Percentiles rank a stretch among this genome's conserved stretches.
Evolutionary conservation across 176 grass and related monocot genomes (phyloP).

Genomic region (Phoenix roebelenii): DNA sequence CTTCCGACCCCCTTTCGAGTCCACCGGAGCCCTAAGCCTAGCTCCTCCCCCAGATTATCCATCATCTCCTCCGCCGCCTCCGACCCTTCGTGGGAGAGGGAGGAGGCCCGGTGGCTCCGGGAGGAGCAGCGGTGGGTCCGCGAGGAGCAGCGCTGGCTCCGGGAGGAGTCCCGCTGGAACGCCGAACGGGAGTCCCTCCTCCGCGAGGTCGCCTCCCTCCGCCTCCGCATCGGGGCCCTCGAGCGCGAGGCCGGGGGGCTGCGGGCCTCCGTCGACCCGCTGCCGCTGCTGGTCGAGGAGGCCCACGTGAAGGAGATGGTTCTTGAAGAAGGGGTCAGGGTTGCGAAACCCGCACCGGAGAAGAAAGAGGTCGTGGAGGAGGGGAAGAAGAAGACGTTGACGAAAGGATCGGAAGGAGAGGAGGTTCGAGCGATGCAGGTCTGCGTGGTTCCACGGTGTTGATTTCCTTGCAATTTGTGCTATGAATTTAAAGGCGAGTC

Average conservation of each 20-base stretch:
- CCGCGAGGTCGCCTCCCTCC: constrained; percentile 50
- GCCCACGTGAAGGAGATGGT: constrained; percentile 53
- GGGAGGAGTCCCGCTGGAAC: constrained; percentile 63
- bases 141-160: constrained; percentile 72
- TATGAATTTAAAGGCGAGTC: too few species aligned
- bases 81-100: constrained; percentile 45
- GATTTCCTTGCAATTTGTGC: neutral
- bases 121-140: constrained; percentile 77
- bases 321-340: constrained; percentile 34
- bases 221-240: constrained; percentile 41
- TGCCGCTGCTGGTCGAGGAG: constrained; percentile 34
- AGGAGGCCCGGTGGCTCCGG: constrained; percentile 69
- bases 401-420: constrained; percentile 61
- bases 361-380: constrained; percentile 11
- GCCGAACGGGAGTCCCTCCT: constrained; percentile 62
- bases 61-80: constrained; percentile 2
- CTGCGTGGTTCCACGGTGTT: neutral
- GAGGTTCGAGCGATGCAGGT: constrained; percentile 89
- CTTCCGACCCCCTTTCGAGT: neutral
- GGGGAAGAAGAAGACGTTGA: constrained; percentile 27
- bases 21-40: constrained; percentile 2
- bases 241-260: constrained; percentile 19
- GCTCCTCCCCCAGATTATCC: neutral
- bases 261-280: neutral
- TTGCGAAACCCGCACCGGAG: constrained; percentile 5